phyloP scores from a whole-genome alignment of 2,329 filamentous ascomycete species.

The Samsoniella hepiali region DNA sequence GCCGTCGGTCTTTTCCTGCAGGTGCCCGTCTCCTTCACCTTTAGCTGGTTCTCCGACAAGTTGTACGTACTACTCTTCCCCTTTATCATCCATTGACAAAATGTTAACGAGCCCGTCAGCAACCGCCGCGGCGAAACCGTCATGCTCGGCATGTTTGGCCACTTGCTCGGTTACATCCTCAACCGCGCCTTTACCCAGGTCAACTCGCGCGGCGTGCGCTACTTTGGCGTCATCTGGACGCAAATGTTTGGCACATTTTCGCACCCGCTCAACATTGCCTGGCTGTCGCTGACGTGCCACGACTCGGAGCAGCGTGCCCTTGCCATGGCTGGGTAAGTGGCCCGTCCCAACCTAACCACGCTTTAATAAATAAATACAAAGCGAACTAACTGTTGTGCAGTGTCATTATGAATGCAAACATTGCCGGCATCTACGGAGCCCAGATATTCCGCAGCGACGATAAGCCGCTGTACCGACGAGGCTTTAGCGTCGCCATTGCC shows the following conservation, averaged over 20 bases:
- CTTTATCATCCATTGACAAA: not conserved
- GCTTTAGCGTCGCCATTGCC: slow-evolving; percentile 45
- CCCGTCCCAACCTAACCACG: not conserved
- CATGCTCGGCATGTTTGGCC: slow-evolving; percentile 44
- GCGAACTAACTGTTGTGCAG: slow-evolving; percentile 24
- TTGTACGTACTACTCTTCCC: slow-evolving; percentile 36
- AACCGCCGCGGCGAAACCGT: slow-evolving; percentile 51
- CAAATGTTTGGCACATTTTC: slow-evolving; percentile 53
- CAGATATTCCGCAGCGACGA: slow-evolving; percentile 57
- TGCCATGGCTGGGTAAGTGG: slow-evolving; percentile 53
- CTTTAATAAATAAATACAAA: too few relatives aligned
- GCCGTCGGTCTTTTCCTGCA: slow-evolving; percentile 53
- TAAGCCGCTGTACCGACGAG: slow-evolving; percentile 48
- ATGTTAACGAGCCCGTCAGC: slow-evolving; percentile 25
- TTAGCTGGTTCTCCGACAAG: slow-evolving; percentile 51
- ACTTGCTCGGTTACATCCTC: slow-evolving; percentile 51
- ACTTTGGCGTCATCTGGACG: slow-evolving; percentile 55
- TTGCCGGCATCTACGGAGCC: slow-evolving; percentile 58
- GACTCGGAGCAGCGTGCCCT: slow-evolving; percentile 57
- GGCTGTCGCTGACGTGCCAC: slow-evolving; percentile 54
- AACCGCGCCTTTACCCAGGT: slow-evolving; percentile 51
- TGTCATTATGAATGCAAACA: slow-evolving; percentile 61
- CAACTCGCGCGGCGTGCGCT: slow-evolving; percentile 39
- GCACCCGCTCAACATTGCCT: slow-evolving; percentile 57
- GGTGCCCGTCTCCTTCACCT: slow-evolving; percentile 49